Base-by-base conservation (phyloP, 2,329 filamentous ascomycete species). In the Didymosphaeria variabile region DNA sequence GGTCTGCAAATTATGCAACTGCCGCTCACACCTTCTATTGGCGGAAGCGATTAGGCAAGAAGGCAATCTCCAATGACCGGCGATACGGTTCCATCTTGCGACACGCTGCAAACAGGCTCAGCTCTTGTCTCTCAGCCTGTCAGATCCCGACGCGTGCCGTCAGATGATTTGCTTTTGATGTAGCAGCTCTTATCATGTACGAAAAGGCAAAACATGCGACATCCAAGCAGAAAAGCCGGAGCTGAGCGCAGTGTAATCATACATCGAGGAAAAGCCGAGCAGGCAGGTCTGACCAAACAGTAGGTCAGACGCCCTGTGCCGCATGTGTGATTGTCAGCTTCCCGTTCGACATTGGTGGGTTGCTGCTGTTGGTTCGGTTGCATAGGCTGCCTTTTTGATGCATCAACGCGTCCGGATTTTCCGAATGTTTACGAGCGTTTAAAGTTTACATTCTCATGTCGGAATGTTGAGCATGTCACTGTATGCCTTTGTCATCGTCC, bases 131-230 rank as follows among this genome's bases (percentile, higher is more conserved):
- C 12, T 31, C 23, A 29, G 45, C 45, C 45, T 47, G 45, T 47
- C 23, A 47, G 29, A 47, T 17, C 3, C 8, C 13, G 29, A 47
- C 45, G 45, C 45, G 45, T 31, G n/a, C 23, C 5, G 13, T 47
- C 45, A 47, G 23, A 47, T 47, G 45, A 47, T 47, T 47, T 31
- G 45, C 31, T 47, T 47, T 47, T 32, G 23, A 47, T 31, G 29
- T 31, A 47, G 45, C 45, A 12, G 23, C 45, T 31, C 45, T 47
- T 29, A n/a, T 47, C 45, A 15, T 29, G 26, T 2, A 47, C 45
- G 19, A 45, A 45, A 45, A 31, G 23, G 6, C 6, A 47, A 29
- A 45, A 23, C 6, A 12, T 45, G 42, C 45, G 17, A 31, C 23
- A n/a, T 1, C n/a, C 23, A 31, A 47, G 23, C 23, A 47, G 5